These are phyloP conservation scores for Globisporangium spinosum DNA, from an alignment of 352 stramenopile genomes.

Conservation along the genomic window DNA sequence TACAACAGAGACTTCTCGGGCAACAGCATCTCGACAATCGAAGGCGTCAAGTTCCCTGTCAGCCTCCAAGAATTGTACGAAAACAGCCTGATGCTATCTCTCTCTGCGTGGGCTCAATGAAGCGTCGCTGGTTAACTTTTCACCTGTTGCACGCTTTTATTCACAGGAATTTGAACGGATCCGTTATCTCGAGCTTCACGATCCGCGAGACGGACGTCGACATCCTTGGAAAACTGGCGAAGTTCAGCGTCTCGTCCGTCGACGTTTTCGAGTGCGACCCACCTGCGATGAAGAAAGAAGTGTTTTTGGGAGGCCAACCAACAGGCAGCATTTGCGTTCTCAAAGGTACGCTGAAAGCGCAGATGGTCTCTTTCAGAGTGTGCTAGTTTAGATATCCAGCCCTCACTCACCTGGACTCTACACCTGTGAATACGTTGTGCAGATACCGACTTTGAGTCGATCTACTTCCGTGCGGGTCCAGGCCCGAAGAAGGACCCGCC, in stretches of 20 bases:
- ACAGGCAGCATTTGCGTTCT: conserved; percentile 13
- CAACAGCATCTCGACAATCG: conserved; percentile 16
- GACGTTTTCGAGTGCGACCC: conserved; percentile 1
- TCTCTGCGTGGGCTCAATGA: too few relatives aligned
- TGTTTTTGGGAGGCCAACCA: neutral
- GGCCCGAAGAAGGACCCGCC: neutral
- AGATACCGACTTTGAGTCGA: conserved; percentile 17
- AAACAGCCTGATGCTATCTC: too few relatives aligned
- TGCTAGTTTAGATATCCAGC: neutral
- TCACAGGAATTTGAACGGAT: conserved; percentile 4
- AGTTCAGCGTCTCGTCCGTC: conserved; percentile 7
- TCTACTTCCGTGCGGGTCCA: neutral
- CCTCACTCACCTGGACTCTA: neutral
- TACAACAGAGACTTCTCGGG: conserved; percentile 11
- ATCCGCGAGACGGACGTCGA: conserved; percentile 11
- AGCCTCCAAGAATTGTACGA: conserved; percentile 11
- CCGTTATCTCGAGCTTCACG: conserved; percentile 15
- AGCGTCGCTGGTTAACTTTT: neutral
- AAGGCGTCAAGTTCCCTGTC: conserved; percentile 17
- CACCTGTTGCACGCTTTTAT: neutral
- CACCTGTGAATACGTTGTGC: neutral
- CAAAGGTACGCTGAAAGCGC: neutral
- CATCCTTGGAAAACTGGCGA: neutral
- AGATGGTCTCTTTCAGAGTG: neutral
- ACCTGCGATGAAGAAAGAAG: neutral